phyloP scores from a whole-genome alignment of 148 eudicot genomes.

The Cornus kousa region DNA sequence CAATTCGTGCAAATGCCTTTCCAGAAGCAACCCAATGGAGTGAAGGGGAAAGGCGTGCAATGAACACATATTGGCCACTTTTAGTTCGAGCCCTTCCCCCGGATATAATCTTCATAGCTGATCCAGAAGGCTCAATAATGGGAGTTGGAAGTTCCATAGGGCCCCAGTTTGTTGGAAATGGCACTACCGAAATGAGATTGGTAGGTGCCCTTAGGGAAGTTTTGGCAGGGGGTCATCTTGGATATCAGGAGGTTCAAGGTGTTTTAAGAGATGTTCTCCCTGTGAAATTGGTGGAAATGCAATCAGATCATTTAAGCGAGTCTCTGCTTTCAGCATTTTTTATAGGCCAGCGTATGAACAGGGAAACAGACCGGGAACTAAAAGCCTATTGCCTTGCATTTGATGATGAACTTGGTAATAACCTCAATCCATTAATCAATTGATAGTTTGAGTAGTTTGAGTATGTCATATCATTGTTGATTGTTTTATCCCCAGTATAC shows the following conservation, averaged over 20 bases:
- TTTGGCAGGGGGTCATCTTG: conserved; percentile 94
- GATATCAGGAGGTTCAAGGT: conserved; percentile 97
- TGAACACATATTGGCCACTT: conserved; percentile 84
- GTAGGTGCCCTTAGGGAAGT: conserved; percentile 97
- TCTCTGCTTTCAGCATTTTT: conserved; percentile 91
- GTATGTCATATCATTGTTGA: not conserved
- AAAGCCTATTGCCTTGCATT: conserved; percentile 99
- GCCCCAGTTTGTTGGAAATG: conserved; percentile 78
- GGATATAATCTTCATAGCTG: conserved; percentile 89
- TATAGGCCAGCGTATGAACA: conserved; percentile 97
- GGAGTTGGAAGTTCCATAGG: conserved; percentile 72
- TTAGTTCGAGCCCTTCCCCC: conserved; percentile 70
- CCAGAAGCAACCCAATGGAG: conserved; percentile 98
- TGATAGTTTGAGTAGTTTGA: not conserved
- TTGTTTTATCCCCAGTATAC: not conserved
- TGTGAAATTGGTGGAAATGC: conserved; percentile 31
- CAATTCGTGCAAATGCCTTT: conserved; percentile 87
- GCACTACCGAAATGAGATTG: conserved; percentile 85
- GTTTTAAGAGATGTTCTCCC: conserved; percentile 87
- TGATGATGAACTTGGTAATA: conserved; percentile 88
- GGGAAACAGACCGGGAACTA: conserved; percentile 96
- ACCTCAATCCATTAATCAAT: conserved; percentile 8
- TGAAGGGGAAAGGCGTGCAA: conserved; percentile 90
- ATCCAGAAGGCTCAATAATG: conserved; percentile 96
- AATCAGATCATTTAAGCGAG: conserved; percentile 57